phyloP scores from a whole-genome alignment of 2,329 filamentous ascomycete genomes.

The Endoconidiophora laricicola region DNA sequence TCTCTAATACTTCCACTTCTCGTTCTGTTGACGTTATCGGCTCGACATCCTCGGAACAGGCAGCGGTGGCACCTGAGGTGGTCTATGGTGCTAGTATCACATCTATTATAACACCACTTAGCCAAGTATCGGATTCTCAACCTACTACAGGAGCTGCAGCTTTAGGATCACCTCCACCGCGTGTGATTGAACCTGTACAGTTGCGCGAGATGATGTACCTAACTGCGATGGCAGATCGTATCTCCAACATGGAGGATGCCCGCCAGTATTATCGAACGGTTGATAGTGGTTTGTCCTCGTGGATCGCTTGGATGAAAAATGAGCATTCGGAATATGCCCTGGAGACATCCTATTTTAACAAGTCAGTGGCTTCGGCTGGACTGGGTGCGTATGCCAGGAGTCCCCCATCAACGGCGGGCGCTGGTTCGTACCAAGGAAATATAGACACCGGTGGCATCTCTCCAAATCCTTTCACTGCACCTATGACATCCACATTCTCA shows the following conservation, averaged over 20 bases:
- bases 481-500: conserved; percentile 20
- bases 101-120: background rate
- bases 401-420: no score
- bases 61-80: background rate
- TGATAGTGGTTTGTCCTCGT: conserved; percentile 5
- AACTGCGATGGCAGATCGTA: background rate
- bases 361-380: no score
- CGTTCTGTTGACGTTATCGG: no score
- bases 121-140: background rate
- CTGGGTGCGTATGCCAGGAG: no score
- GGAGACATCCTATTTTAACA: conserved; percentile 15
- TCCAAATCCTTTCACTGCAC: conserved; percentile 17
- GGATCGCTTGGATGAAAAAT: conserved; percentile 6
- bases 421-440: no score
- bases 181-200: conserved; percentile 6
- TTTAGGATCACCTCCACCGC: conserved; percentile 3
- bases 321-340: conserved; percentile 33
- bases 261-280: conserved; percentile 3
- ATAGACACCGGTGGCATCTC: conserved; percentile 19
- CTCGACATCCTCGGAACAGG: background rate
- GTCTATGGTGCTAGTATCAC: no score
- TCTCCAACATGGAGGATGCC: conserved; percentile 8
- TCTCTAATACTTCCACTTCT: no score
- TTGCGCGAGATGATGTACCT: conserved; percentile 6
- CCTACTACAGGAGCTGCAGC: conserved; percentile 7